Evolutionary conservation across 2,329 filamentous ascomycete species (phyloP).

Genomic region (Atkinsonella hypoxylon): DNA sequence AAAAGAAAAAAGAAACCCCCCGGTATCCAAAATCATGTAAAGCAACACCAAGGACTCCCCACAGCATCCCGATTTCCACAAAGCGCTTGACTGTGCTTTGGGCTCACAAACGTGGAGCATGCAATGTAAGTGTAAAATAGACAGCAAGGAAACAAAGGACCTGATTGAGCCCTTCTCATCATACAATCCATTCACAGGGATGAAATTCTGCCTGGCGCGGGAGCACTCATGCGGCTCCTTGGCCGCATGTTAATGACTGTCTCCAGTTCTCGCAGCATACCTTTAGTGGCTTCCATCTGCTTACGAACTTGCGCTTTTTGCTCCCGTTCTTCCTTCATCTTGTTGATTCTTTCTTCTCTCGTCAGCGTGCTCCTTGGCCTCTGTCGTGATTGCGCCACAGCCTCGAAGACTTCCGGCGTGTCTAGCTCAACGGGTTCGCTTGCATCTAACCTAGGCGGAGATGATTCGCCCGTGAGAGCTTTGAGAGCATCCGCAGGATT

Average conservation of each 20-base stretch:
- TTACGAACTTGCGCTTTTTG: constrained; percentile 60
- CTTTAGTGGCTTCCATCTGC: constrained; percentile 67
- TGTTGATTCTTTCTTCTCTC: constrained; percentile 75
- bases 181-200: constrained; percentile 26
- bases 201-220: constrained; percentile 18
- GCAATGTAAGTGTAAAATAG: neutral
- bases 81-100: constrained; percentile 1
- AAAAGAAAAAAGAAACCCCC: neutral
- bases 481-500: constrained; percentile 53
- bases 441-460: constrained; percentile 38
- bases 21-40: neutral
- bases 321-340: constrained; percentile 78
- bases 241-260: constrained; percentile 61
- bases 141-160: neutral
- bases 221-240: constrained; percentile 25
- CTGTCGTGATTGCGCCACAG: constrained; percentile 56
- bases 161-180: neutral
- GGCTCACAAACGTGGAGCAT: neutral
- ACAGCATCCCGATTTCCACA: neutral
- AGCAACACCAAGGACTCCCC: neutral
- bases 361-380: constrained; percentile 56
- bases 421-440: constrained; percentile 48
- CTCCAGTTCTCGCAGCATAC: constrained; percentile 88
- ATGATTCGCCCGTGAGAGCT: constrained; percentile 61
- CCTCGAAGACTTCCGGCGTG: constrained; percentile 79